These are phyloP conservation scores for Herpotrichia juniperi DNA, from an alignment of 2,329 filamentous ascomycete genomes.

Conservation along the genomic window DNA sequence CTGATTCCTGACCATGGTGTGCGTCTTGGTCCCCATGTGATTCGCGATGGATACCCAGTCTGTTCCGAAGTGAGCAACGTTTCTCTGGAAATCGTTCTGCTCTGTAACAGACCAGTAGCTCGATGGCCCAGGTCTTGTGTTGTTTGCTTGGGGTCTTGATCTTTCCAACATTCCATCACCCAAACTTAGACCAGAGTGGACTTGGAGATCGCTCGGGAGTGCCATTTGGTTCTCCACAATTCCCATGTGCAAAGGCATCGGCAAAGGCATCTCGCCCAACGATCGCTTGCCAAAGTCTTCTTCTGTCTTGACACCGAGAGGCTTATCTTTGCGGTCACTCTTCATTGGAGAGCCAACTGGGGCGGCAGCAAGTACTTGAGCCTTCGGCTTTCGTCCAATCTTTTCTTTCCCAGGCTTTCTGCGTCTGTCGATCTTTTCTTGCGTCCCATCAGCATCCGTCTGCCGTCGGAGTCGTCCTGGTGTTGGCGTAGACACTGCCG, in stretches of 20 bases:
- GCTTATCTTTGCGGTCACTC: constrained; percentile 39
- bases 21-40: constrained; percentile 83
- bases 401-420: constrained; percentile 49
- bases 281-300: constrained; percentile 37
- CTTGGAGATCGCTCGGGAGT: constrained; percentile 25
- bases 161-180: constrained; percentile 39
- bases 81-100: constrained; percentile 74
- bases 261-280: constrained; percentile 33
- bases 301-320: constrained; percentile 39
- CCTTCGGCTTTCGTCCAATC: constrained; percentile 48
- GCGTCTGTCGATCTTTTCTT: constrained; percentile 48
- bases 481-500: constrained; percentile 31
- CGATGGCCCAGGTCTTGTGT: constrained; percentile 66
- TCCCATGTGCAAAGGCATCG: constrained; percentile 11
- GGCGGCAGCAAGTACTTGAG: constrained; percentile 47
- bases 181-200: constrained; percentile 25
- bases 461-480: constrained; percentile 43
- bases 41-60: constrained; percentile 78
- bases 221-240: constrained; percentile 35
- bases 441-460: constrained; percentile 37
- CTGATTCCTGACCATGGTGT: constrained; percentile 74
- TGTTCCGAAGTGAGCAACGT: constrained; percentile 77
- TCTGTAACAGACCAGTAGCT: constrained; percentile 91
- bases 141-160: constrained; percentile 35
- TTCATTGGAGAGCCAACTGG: constrained; percentile 44